Evolutionary conservation across 148 eudicot species (phyloP).

Genomic region (Euryodendron excelsum): DNA sequence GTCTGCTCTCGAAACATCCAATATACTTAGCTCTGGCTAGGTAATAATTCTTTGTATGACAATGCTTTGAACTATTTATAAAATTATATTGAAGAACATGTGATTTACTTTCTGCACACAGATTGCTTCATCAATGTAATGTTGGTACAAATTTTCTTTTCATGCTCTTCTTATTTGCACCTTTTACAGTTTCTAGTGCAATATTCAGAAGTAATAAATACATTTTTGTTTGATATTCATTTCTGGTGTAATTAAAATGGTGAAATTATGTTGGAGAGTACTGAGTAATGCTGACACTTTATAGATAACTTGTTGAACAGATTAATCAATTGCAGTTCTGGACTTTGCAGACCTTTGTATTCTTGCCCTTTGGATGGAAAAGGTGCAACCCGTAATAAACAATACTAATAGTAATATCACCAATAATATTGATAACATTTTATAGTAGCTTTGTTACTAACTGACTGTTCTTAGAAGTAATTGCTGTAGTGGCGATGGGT

Average conservation of each 20-base stretch:
- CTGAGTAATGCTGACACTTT: neutral
- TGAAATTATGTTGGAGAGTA: neutral
- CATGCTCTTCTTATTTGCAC: neutral
- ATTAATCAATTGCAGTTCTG: no score
- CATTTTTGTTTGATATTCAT: neutral
- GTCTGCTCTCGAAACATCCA: neutral
- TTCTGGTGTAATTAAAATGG: neutral
- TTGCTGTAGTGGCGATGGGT: no score
- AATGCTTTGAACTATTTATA: neutral
- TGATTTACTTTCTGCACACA: neutral
- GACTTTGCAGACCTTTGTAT: no score
- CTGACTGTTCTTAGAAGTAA: no score
- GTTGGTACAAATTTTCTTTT: neutral
- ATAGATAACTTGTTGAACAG: neutral
- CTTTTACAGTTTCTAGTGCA: neutral
- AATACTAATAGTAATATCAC: no score
- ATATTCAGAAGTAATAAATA: neutral
- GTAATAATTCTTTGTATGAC: constrained; percentile 11
- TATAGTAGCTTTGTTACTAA: no score
- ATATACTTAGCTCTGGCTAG: neutral
- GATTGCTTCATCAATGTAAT: neutral
- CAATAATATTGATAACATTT: no score
- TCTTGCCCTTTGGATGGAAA: no score
- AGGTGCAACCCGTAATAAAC: no score
- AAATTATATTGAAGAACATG: neutral